Evolutionary conservation across 495 filamentous ascomycete genomes (phyloP), one percentile per base, ranked within the genome.

Genomic region (Cenococcum geophilum): DNA sequence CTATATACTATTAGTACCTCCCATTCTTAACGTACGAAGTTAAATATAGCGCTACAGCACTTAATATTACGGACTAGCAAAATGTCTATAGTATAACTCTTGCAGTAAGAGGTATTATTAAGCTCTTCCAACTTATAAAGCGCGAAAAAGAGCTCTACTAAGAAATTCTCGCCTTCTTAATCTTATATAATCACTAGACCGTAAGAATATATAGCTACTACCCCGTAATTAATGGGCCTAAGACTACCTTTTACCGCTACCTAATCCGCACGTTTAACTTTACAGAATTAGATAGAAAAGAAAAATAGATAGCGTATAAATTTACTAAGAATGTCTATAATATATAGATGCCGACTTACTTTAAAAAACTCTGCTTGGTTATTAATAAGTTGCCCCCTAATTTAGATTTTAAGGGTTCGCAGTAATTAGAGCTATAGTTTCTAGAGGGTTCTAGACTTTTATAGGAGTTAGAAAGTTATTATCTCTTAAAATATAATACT

Each of bases 81-180:
- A 76, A 75, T 59, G 66, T 66, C 37, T 72, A 77, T 56, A 74
- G 67, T 60, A 70, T 69, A 60, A 70, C 65, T n/a, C 52, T 75
- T 67, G 69, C 68, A 11, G 57, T 71, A 36, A 61, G 67, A 34
- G 73, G 49, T 40, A 52, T 77, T 21, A 64, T 74, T 18, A 69
- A 77, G 55, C 72, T 79, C 51, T 63, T 70, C 63, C 49, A 58
- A 35, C 57, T 60, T 8, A 70, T 76, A 1, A 63, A 69, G 23
- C 74, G 72, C 35, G 61, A 75, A 62, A 55, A 69, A 27, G 73
- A 78, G 67, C 60, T 78, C 42, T 23, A 79, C 60, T 68, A 66
- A 53, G 59, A 76, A 64, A 74, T 77, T 34, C 65, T 77, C 42
- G 69, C 70, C 37, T 81, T 80, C 72, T 80, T 75, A 4, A 69